phyloP scores from a whole-genome alignment of 257 asterid species.

The Gardenia jasminoides region DNA sequence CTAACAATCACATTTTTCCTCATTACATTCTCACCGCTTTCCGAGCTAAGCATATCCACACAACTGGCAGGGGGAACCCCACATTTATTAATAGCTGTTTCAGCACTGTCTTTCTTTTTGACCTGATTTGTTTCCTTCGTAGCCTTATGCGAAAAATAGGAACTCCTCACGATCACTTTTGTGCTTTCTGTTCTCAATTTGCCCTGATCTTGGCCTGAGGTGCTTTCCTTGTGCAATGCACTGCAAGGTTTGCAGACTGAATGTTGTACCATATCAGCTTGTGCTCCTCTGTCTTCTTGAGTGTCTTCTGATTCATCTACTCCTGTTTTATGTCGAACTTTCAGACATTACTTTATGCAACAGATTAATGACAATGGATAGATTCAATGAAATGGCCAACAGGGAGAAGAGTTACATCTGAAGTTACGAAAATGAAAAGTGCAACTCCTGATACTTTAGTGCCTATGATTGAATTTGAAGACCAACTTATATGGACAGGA shows the following conservation, averaged over 20 bases:
- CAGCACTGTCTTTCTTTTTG: constrained; percentile 13
- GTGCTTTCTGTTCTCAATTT: constrained; percentile 19
- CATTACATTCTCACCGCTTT: constrained; percentile 27
- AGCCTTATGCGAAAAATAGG: constrained; percentile 29
- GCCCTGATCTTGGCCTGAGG: constrained; percentile 28
- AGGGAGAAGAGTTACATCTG: too few species aligned
- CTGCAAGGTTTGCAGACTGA: constrained; percentile 62
- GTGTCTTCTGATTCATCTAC: constrained; percentile 21
- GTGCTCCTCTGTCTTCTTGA: constrained; percentile 23
- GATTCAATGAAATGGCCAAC: too few species aligned
- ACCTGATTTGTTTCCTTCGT: constrained; percentile 16
- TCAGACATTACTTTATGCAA: background rate
- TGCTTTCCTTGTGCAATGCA: constrained; percentile 46
- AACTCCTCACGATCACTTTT: constrained; percentile 30
- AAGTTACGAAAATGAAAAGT: too few species aligned
- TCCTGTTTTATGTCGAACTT: constrained; percentile 27
- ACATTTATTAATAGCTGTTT: constrained; percentile 15
- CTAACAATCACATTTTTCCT: constrained; percentile 40
- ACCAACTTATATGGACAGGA: too few species aligned
- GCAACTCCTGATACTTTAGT: too few species aligned
- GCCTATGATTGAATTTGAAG: too few species aligned
- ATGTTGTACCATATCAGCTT: constrained; percentile 26
- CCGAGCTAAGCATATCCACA: constrained; percentile 29
- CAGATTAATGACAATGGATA: too few species aligned
- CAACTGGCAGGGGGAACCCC: background rate